A percentile compares a stretch with the other conserved stretches of the same genome.
These are phyloP conservation scores for Corniculantispora saksenae DNA, from an alignment of 2,329 filamentous ascomycete species.

Conservation along the genomic window DNA sequence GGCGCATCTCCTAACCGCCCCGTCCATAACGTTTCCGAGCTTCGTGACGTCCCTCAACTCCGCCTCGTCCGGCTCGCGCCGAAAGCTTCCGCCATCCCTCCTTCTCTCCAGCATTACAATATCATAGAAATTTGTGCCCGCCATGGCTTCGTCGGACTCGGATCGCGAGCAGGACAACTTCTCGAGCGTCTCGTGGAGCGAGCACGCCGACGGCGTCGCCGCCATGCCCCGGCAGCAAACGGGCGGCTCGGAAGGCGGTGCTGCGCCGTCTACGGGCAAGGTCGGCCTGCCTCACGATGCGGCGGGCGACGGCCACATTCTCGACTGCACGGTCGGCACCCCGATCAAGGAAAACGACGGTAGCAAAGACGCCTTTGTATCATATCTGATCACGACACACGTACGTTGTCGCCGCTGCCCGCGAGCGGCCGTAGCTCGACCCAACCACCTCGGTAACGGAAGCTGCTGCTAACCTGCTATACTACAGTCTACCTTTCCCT, in stretches of 20 bases:
- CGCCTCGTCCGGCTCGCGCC: conserved; percentile 16
- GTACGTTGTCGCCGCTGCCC: conserved; percentile 47
- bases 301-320: conserved; percentile 68
- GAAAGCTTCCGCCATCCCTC: not conserved
- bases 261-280: conserved; percentile 25
- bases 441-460: not conserved
- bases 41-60: conserved; percentile 8
- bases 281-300: conserved; percentile 48
- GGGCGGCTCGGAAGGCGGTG: not conserved
- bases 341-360: conserved; percentile 95
- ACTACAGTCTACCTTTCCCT: conserved; percentile 82
- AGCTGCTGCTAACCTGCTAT: not conserved
- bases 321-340: conserved; percentile 80
- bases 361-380: conserved; percentile 94
- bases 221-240: conserved; percentile 11
- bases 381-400: conserved; percentile 89
- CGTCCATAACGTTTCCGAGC: not conserved
- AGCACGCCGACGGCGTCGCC: conserved; percentile 44
- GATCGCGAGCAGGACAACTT: conserved; percentile 65
- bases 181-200: conserved; percentile 79
- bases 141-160: conserved; percentile 13
- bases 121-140: not conserved
- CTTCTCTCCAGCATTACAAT: not conserved
- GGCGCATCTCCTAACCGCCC: not conserved
- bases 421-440: too few relatives aligned